Percentiles rank a stretch among this genome's conserved stretches.
phyloP scores from a whole-genome alignment of 129 eudicot species.

The Heracleum sosnowskyi region DNA sequence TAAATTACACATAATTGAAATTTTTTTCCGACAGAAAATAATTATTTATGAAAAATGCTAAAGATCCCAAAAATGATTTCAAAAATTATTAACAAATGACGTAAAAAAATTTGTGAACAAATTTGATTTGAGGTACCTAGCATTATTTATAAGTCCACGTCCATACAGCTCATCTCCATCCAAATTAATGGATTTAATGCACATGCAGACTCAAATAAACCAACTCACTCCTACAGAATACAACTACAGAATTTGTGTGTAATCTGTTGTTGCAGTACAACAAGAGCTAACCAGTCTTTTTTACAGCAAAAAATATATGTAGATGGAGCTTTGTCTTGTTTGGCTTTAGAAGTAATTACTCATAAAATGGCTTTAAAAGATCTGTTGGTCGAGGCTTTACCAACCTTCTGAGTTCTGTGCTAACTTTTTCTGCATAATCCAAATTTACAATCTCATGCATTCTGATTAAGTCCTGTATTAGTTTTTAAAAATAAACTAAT shows the following conservation, averaged over 20 bases:
- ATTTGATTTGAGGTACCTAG: too few relatives aligned
- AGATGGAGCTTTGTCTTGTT: not conserved
- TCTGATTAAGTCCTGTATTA: constrained; percentile 13
- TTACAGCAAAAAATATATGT: not conserved
- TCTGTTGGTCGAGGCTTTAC: too few relatives aligned
- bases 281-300: not conserved
- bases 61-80: too few relatives aligned
- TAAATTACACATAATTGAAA: too few relatives aligned
- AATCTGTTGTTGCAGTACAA: not conserved
- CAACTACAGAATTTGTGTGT: not conserved
- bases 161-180: constrained; percentile 37
- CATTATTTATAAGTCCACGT: constrained; percentile 22
- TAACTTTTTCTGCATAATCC: constrained; percentile 28
- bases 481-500: not conserved
- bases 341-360: not conserved
- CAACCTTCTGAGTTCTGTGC: too few relatives aligned
- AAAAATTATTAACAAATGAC: too few relatives aligned
- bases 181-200: constrained; percentile 22
- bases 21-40: too few relatives aligned
- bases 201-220: constrained; percentile 13
- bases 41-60: too few relatives aligned
- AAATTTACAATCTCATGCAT: constrained; percentile 15
- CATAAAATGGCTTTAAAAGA: constrained; percentile 9
- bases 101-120: too few relatives aligned
- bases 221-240: not conserved